Conservation (phyloP, 2,329 filamentous ascomycete species). For the Hymenoscyphus fraxineus region DNA sequence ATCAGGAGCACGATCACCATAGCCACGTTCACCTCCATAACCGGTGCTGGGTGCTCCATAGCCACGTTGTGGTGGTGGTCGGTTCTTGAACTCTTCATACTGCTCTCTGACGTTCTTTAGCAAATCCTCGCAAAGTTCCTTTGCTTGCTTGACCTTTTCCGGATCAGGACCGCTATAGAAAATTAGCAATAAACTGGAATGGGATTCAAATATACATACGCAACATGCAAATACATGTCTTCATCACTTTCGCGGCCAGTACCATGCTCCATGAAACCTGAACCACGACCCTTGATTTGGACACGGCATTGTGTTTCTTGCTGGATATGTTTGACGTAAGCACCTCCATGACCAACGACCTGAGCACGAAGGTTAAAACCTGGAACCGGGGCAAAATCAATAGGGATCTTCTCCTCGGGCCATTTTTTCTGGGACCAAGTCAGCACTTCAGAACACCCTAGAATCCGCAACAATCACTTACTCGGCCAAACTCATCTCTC, state of each 20-base stretch:
- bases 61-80: slow-evolving; percentile 61
- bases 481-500: slow-evolving; percentile 84
- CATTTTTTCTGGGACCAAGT: slow-evolving; percentile 74
- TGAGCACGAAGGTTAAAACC: slow-evolving; percentile 96
- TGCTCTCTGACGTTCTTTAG: slow-evolving; percentile 82
- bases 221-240: slow-evolving; percentile 93
- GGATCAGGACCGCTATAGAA: slow-evolving; percentile 73
- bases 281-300: slow-evolving; percentile 95
- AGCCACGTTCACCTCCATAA: slow-evolving; percentile 44
- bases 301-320: slow-evolving; percentile 92
- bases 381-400: slow-evolving; percentile 82
- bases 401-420: slow-evolving; percentile 93
- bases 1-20: slow-evolving; percentile 50
- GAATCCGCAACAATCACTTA: slow-evolving; percentile 42
- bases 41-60: slow-evolving; percentile 45
- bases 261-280: slow-evolving; percentile 84
- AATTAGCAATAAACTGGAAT: slow-evolving; percentile 8
- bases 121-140: slow-evolving; percentile 83
- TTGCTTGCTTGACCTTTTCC: slow-evolving; percentile 79
- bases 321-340: slow-evolving; percentile 98
- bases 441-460: neutral
- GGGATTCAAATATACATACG: slow-evolving; percentile 53
- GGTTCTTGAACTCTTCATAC: slow-evolving; percentile 86
- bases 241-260: slow-evolving; percentile 92
- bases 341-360: slow-evolving; percentile 89